These are phyloP conservation scores for Thalassiosira hispida DNA, from an alignment of 352 stramenopile species.

Conservation along the genomic window DNA sequence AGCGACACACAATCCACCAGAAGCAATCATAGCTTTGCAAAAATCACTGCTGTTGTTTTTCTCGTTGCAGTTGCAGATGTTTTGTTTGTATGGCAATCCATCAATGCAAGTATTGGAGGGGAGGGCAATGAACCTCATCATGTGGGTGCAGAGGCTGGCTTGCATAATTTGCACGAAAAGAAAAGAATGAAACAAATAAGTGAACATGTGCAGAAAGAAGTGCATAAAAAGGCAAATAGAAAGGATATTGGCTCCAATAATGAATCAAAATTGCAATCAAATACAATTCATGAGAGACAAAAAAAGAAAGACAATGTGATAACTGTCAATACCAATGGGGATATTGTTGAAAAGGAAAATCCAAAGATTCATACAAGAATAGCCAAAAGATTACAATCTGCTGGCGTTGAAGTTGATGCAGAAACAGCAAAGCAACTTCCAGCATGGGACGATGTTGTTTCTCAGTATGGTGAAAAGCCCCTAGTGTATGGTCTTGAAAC, in stretches of 20 bases:
- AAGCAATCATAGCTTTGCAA: neutral
- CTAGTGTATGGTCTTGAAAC: conserved; percentile 76
- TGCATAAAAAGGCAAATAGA: too few species aligned
- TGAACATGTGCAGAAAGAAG: too few species aligned
- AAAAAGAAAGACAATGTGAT: too few species aligned
- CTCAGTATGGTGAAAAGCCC: conserved; percentile 66
- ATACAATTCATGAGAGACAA: too few species aligned
- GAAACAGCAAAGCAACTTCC: conserved; percentile 54
- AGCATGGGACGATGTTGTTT: conserved; percentile 62
- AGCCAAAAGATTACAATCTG: conserved; percentile 35
- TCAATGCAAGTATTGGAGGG: neutral
- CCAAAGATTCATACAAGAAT: conserved; percentile 29
- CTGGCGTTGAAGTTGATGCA: conserved; percentile 43
- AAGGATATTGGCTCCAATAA: too few species aligned
- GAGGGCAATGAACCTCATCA: conserved; percentile 3
- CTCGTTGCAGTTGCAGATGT: conserved; percentile 1
- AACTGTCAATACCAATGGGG: too few species aligned
- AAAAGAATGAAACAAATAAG: neutral
- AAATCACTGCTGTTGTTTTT: neutral
- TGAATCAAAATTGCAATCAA: too few species aligned
- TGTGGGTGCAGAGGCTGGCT: neutral
- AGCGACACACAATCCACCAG: too few species aligned
- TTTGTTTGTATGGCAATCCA: conserved; percentile 3
- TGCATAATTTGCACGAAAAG: conserved; percentile 5
- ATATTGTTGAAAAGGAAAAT: too few species aligned